These are phyloP conservation scores for Sarocladium kiliense DNA, from an alignment of 2,329 filamentous ascomycete genomes.

Conservation along the genomic window DNA sequence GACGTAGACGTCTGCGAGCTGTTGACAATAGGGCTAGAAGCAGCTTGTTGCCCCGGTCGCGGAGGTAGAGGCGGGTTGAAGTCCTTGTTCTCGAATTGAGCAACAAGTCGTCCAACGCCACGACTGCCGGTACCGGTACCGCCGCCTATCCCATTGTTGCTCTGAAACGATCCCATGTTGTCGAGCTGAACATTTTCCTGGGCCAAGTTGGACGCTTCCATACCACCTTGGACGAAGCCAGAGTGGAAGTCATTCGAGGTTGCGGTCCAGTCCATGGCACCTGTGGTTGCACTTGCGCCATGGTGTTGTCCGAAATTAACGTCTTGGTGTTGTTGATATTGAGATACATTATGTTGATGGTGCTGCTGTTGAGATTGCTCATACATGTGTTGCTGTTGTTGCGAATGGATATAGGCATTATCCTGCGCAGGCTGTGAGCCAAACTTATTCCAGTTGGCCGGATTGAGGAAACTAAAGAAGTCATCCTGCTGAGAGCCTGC, in stretches of 20 bases:
- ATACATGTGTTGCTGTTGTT: neutral
- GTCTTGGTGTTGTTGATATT: constrained; percentile 8
- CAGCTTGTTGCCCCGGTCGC: constrained; percentile 23
- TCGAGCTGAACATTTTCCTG: constrained; percentile 13
- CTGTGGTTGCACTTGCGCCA: no score
- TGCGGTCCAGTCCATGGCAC: constrained; percentile 33
- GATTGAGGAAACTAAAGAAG: constrained; percentile 9
- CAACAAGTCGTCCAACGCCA: constrained; percentile 32
- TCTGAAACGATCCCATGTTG: constrained; percentile 18
- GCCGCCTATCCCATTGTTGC: constrained; percentile 12
- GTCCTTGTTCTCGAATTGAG: constrained; percentile 35
- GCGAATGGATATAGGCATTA: constrained; percentile 11
- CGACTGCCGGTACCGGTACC: no score
- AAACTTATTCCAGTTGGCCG: constrained; percentile 5
- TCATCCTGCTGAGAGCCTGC: neutral
- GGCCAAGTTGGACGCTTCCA: constrained; percentile 16
- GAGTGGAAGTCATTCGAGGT: constrained; percentile 18
- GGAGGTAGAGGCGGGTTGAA: constrained; percentile 30
- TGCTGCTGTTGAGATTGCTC: constrained; percentile 3
- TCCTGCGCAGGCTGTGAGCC: constrained; percentile 15
- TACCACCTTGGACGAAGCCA: neutral
- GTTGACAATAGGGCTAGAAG: constrained; percentile 20
- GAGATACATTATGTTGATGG: constrained; percentile 8
- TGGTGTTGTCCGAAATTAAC: neutral
- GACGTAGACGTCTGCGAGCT: constrained; percentile 14